These are phyloP conservation scores for Ensete glaucum DNA, from an alignment of 176 grass and related monocot species.

Conservation along the genomic window DNA sequence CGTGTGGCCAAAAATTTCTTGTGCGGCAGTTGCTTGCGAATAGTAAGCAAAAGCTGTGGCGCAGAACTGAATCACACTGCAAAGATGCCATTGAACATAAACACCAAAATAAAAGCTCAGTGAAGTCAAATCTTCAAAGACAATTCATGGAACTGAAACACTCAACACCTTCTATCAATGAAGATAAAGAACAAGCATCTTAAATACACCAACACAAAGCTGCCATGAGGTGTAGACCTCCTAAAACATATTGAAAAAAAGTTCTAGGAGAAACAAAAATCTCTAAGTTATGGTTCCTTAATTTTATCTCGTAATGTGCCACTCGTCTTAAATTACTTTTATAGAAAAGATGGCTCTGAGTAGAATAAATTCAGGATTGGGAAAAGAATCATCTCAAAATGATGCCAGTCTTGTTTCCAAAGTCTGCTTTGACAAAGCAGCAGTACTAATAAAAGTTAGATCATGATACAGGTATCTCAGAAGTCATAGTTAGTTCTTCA, in stretches of 20 bases:
- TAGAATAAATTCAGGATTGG: not conserved
- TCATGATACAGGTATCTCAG: not conserved
- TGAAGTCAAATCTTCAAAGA: not conserved
- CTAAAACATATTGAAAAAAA: too few relatives aligned
- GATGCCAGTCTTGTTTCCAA: not conserved
- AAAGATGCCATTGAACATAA: constrained; percentile 8
- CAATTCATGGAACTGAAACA: not conserved
- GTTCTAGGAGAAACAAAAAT: too few relatives aligned
- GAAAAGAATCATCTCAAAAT: not conserved
- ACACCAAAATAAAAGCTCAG: not conserved
- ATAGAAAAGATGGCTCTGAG: not conserved
- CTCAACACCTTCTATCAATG: not conserved
- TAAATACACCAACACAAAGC: too few relatives aligned
- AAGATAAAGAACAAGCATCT: too few relatives aligned
- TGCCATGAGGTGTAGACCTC: too few relatives aligned
- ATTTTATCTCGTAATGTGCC: not conserved
- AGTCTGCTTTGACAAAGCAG: not conserved
- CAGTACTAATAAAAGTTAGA: not conserved
- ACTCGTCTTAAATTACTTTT: not conserved
- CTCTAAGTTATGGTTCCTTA: too few relatives aligned
- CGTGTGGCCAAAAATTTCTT: constrained; percentile 97
- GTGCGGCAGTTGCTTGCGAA: constrained; percentile 94
- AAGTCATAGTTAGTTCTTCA: not conserved
- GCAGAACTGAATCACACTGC: constrained; percentile 98
- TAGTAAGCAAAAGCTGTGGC: constrained; percentile 96